phyloP scores from a whole-genome alignment of 768 basidiomycete genomes.

The Collybia mongolica region DNA sequence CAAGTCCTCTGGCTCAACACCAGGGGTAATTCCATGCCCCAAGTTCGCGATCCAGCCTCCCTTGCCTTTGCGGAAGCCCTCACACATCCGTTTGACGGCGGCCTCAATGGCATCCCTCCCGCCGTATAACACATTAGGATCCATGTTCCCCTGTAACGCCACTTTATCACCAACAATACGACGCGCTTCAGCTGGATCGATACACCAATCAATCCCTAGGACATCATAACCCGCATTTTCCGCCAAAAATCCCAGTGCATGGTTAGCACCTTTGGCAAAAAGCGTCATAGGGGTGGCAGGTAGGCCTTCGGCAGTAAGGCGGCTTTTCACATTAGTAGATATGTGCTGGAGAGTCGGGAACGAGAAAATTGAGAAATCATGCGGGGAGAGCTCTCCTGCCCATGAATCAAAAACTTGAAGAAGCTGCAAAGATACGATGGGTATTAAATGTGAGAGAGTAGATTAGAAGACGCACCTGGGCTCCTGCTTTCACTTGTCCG shows the following conservation, averaged over 20 bases:
- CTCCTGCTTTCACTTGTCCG: conserved; percentile 92
- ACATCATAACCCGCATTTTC: conserved; percentile 77
- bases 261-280: conserved; percentile 93
- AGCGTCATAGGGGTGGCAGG: conserved; percentile 79
- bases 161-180: conserved; percentile 57
- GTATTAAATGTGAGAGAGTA: not conserved
- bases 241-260: conserved; percentile 60
- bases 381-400: conserved; percentile 88
- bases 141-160: conserved; percentile 90
- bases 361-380: conserved; percentile 84
- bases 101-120: conserved; percentile 83
- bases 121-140: conserved; percentile 85
- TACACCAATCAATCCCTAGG: conserved; percentile 90
- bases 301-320: conserved; percentile 52
- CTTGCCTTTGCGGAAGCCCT: conserved; percentile 63
- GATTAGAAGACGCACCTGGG: conserved; percentile 63
- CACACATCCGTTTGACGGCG: conserved; percentile 80
- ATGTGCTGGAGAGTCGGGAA: conserved; percentile 78
- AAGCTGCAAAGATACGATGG: conserved; percentile 47
- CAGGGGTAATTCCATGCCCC: conserved; percentile 96
- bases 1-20: conserved; percentile 91
- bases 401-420: conserved; percentile 98
- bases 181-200: conserved; percentile 74
- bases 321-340: conserved; percentile 60
- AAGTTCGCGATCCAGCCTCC: conserved; percentile 96